Percentiles rank a stretch among this genome's conserved stretches.
phyloP scores from a whole-genome alignment of 306 rosid species.

The Quercus berberidifolia region DNA sequence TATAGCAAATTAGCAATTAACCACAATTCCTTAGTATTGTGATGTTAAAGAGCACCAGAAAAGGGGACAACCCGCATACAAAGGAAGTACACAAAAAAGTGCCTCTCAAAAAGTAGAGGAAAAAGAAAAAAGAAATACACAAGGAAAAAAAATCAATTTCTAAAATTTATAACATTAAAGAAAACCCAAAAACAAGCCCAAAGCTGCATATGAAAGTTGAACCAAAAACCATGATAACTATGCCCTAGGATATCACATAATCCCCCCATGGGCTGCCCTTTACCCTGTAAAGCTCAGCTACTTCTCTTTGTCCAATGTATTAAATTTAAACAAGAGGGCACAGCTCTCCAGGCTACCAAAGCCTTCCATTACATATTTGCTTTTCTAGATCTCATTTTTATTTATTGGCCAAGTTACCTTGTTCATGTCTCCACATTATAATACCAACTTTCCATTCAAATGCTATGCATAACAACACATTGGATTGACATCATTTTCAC shows the following conservation, averaged over 20 bases:
- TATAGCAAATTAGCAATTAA: background rate
- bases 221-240: background rate
- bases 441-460: background rate
- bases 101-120: background rate
- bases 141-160: background rate
- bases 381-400: too few relatives aligned
- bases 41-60: background rate
- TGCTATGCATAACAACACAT: background rate
- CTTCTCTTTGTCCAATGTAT: background rate
- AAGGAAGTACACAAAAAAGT: background rate
- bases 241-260: background rate
- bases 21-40: background rate
- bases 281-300: background rate
- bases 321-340: background rate
- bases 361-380: background rate
- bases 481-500: background rate
- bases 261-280: background rate
- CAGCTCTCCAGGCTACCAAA: background rate
- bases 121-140: background rate
- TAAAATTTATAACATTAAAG: background rate
- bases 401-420: too few relatives aligned
- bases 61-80: background rate
- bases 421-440: background rate
- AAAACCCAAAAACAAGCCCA: background rate
- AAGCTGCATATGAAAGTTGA: background rate